Evolutionary conservation across 2,329 filamentous ascomycete genomes (phyloP), one percentile per base, ranked within the genome.

Genomic region (Botrytis fabae): DNA sequence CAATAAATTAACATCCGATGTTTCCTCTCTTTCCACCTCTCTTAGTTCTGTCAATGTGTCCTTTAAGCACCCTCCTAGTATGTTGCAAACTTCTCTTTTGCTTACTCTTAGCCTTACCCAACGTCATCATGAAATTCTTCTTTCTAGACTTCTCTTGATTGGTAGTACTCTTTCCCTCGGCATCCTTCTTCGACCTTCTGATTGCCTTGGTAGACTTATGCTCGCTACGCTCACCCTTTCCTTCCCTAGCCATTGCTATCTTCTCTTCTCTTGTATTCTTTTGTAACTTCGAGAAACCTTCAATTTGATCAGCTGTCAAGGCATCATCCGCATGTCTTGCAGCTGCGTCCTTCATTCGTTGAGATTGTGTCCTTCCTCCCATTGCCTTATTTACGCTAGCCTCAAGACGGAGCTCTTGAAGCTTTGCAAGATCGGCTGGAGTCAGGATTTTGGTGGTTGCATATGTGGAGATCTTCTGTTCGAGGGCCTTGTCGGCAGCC

Each of bases 61-160:
- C 92, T 81, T 89, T 91, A 77, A 98, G 83, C 51, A 94, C 89
- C 84, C 92, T 94, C 80, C 89, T 89, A 76, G 94, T 94, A 83
- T 98, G 92, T 20, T 93, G 89, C 82, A 99, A 85, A 88, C 94
- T 97, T 80, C 95, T 89, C 91, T 98, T 98, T 80, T 96, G 92
- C 87, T 98, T 99, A 77, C 88, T 89, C 87, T 96, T 97, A 18
- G 96, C 96, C 86, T 99, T 98, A 74, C 95, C 93, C 74, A 99
- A 84, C 57, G 95, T 98, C 96, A 99, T 99, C 79, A 99, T 82
- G 84, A 99, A 97, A 83, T 99, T 99, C 92, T 99, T 99, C 88
- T 93, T 94, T 78, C 95, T 87, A 60, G 93, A 90, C 89, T 99
- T 99, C 86, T 99, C 96, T 85, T 93, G 93, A 84, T 99, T 99